A percentile compares a stretch with the other conserved stretches of the same genome.
phyloP scores from a whole-genome alignment of 129 eudicot genomes.

The Ambrosia artemisiifolia region DNA sequence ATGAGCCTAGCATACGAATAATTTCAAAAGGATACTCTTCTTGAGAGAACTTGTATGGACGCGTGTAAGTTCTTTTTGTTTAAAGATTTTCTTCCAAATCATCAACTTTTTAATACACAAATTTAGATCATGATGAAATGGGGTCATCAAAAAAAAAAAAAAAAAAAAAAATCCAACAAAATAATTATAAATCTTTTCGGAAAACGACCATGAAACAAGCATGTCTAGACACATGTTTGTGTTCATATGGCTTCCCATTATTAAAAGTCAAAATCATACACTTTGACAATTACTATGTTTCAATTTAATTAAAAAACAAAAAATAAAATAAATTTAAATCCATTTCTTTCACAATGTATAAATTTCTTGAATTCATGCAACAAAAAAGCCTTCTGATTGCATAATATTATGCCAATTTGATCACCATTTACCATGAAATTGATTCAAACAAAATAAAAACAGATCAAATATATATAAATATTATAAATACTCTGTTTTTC shows the following conservation, averaged over 20 bases:
- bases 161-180: too few species aligned
- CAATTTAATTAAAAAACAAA: neutral
- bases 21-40: too few species aligned
- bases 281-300: neutral
- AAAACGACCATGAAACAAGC: neutral
- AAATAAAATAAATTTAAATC: neutral
- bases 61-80: too few species aligned
- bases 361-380: neutral
- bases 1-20: too few species aligned
- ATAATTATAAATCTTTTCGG: neutral
- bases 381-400: conserved; percentile 28
- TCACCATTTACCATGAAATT: conserved; percentile 31
- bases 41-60: too few species aligned
- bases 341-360: neutral
- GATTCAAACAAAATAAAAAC: conserved; percentile 24
- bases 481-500: conserved; percentile 8
- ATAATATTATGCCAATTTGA: conserved; percentile 33
- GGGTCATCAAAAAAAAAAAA: too few species aligned
- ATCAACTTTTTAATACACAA: too few species aligned
- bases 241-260: neutral
- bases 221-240: neutral
- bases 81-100: too few species aligned
- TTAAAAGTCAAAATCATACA: neutral
- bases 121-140: too few species aligned
- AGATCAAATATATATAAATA: conserved; percentile 15